Evolutionary conservation across 2,329 filamentous ascomycete species (phyloP).

Genomic region (Exophiala phaeomuriformis): DNA sequence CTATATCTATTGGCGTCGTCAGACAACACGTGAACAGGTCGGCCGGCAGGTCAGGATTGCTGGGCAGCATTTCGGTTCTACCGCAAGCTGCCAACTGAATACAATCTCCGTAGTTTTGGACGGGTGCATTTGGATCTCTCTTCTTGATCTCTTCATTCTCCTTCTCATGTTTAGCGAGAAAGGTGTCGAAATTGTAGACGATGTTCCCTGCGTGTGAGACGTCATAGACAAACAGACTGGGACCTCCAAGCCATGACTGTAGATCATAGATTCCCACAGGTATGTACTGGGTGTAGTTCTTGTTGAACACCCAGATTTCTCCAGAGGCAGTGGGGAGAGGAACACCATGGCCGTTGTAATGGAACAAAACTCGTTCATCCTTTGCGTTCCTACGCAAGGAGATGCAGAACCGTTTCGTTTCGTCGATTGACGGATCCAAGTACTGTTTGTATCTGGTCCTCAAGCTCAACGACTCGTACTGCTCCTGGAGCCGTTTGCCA

Average conservation of each 20-base stretch:
- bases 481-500: slow-evolving; percentile 87
- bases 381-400: slow-evolving; percentile 87
- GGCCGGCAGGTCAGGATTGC: slow-evolving; percentile 84
- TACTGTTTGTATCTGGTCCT: slow-evolving; percentile 97
- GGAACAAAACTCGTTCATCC: slow-evolving; percentile 91
- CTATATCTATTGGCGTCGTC: slow-evolving; percentile 96
- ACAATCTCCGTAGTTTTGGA: slow-evolving; percentile 66
- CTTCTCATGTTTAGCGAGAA: slow-evolving; percentile 88
- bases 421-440: slow-evolving; percentile 90
- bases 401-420: slow-evolving; percentile 92
- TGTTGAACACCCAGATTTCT: slow-evolving; percentile 99
- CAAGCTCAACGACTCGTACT: slow-evolving; percentile 92
- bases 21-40: slow-evolving; percentile 94
- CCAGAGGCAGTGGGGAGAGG: slow-evolving; percentile 91
- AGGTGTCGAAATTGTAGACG: slow-evolving; percentile 86
- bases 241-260: slow-evolving; percentile 90
- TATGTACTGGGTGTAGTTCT: slow-evolving; percentile 97
- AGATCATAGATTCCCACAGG: slow-evolving; percentile 92
- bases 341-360: slow-evolving; percentile 97
- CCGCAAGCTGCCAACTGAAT: slow-evolving; percentile 91
- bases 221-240: slow-evolving; percentile 95
- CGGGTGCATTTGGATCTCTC: slow-evolving; percentile 62
- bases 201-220: slow-evolving; percentile 96
- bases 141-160: slow-evolving; percentile 72
- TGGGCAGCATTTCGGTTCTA: slow-evolving; percentile 85